phyloP scores from a whole-genome alignment of 139 green algal species.

The Chlamydomonas sphaeroides region DNA sequence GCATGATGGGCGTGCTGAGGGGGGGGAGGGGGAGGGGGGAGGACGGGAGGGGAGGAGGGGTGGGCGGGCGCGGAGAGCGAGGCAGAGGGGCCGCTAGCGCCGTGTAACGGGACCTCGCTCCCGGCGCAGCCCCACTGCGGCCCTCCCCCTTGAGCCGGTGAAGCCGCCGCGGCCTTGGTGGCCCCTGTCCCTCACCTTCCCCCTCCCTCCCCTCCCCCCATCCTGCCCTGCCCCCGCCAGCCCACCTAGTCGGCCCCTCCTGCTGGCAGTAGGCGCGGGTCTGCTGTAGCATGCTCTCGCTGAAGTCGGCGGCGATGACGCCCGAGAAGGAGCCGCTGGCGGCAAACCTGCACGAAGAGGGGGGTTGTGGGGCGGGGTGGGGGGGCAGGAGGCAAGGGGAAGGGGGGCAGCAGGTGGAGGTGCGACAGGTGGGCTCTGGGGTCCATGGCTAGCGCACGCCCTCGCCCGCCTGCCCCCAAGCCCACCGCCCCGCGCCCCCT shows the following conservation, averaged over 20 bases:
- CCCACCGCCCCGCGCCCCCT: not conserved
- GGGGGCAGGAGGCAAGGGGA: not conserved
- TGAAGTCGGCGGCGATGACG: conserved; percentile 83
- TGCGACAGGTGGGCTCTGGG: too few relatives aligned
- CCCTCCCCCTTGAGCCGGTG: conserved; percentile 1
- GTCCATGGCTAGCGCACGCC: too few relatives aligned
- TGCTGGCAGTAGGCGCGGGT: conserved; percentile 69
- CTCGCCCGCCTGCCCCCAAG: too few relatives aligned
- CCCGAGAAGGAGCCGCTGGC: conserved; percentile 68
- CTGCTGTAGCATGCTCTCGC: conserved; percentile 91
- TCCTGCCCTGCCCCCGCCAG: too few relatives aligned
- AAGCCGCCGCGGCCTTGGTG: conserved; percentile 3
- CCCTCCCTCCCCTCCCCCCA: not conserved
- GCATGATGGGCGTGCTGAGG: conserved; percentile 56
- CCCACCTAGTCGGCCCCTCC: too few relatives aligned
- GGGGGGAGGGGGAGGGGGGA: not conserved
- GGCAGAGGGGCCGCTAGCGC: too few relatives aligned
- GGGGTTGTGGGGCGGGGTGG: too few relatives aligned
- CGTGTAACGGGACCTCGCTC: too few relatives aligned
- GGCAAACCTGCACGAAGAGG: conserved; percentile 70
- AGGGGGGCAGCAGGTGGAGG: too few relatives aligned
- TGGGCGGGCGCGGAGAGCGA: not conserved
- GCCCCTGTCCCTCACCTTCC: not conserved
- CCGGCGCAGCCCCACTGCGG: not conserved
- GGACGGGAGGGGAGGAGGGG: not conserved